Percentiles rank a stretch among this genome's conserved stretches.
phyloP scores from a whole-genome alignment of 2,329 filamentous ascomycete genomes.

The Aspergillus niger region DNA sequence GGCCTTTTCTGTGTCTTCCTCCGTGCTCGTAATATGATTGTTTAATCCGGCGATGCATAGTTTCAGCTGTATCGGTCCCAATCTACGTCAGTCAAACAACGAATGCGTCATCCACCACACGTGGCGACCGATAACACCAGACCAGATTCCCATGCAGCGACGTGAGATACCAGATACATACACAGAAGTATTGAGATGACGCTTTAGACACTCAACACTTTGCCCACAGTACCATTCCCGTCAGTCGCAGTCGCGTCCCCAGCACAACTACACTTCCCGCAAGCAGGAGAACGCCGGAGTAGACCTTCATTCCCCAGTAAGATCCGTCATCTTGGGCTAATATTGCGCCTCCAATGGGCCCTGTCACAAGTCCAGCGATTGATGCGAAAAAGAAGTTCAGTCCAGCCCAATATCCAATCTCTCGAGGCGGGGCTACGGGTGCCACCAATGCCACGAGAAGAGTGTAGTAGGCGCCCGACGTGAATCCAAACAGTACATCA shows the following conservation, averaged over 20 bases:
- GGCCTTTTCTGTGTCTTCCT: too few relatives aligned
- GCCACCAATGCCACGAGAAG: slow-evolving; percentile 60
- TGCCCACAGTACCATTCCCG: neutral
- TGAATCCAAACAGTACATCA: slow-evolving; percentile 65
- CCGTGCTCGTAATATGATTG: too few relatives aligned
- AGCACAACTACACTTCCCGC: slow-evolving; percentile 32
- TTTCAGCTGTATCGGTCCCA: too few relatives aligned
- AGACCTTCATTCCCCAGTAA: slow-evolving; percentile 64
- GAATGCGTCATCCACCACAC: too few relatives aligned
- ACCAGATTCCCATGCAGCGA: too few relatives aligned
- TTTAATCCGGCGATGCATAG: too few relatives aligned
- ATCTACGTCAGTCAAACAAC: too few relatives aligned
- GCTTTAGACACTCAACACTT: neutral
- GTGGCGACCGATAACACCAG: too few relatives aligned
- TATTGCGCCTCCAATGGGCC: slow-evolving; percentile 67
- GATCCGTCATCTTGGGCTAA: slow-evolving; percentile 53
- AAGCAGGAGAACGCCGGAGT: slow-evolving; percentile 59
- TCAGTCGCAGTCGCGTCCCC: neutral
- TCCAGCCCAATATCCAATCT: slow-evolving; percentile 68
- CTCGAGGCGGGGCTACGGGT: slow-evolving; percentile 66
- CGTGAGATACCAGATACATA: too few relatives aligned
- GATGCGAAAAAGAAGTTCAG: slow-evolving; percentile 61
- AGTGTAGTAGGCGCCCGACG: slow-evolving; percentile 63
- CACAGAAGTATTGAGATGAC: too few relatives aligned
- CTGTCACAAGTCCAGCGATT: slow-evolving; percentile 65